Percentiles rank a stretch among this genome's conserved stretches.
These are phyloP conservation scores for Alternaria panax DNA, from an alignment of 2,329 filamentous ascomycete species.

Conservation along the genomic window DNA sequence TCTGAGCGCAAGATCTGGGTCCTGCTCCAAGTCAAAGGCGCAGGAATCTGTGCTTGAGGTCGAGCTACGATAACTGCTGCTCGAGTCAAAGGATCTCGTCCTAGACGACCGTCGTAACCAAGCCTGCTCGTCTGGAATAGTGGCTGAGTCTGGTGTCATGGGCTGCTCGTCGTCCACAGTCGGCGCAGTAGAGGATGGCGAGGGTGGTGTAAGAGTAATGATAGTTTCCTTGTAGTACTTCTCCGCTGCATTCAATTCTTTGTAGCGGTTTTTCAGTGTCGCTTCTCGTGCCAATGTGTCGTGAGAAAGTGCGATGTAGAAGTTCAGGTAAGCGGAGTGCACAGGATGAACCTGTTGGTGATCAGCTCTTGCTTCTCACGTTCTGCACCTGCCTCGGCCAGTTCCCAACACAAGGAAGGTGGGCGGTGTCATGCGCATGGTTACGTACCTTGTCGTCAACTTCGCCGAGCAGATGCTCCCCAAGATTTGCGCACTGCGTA, in stretches of 20 bases:
- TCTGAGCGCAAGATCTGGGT: constrained; percentile 11
- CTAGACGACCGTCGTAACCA: constrained; percentile 25
- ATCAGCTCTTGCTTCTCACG: constrained; percentile 3
- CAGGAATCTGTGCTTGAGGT: constrained; percentile 36
- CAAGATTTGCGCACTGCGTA: constrained; percentile 43
- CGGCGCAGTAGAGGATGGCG: constrained; percentile 12
- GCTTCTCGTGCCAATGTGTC: constrained; percentile 48
- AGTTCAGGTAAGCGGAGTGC: constrained; percentile 45
- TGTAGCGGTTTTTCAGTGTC: constrained; percentile 38
- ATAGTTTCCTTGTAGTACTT: constrained; percentile 46
- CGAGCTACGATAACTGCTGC: constrained; percentile 16
- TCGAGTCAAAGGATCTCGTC: constrained; percentile 31
- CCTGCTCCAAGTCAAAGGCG: constrained; percentile 17
- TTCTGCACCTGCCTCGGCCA: neutral
- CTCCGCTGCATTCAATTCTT: constrained; percentile 45
- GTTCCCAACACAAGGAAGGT: neutral
- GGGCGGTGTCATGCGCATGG: neutral
- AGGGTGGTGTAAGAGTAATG: constrained; percentile 22
- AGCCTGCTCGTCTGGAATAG: constrained; percentile 20
- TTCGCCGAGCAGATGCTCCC: constrained; percentile 34
- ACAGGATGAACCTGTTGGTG: constrained; percentile 43
- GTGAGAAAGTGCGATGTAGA: constrained; percentile 49
- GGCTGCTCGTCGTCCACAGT: constrained; percentile 26
- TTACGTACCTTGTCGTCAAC: constrained; percentile 32
- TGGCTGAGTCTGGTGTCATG: constrained; percentile 27